A percentile compares a stretch with the other conserved stretches of the same genome.
Evolutionary conservation across 1,284 basidiomycete species (phyloP).

Genomic region (Sporisorium sorghi): DNA sequence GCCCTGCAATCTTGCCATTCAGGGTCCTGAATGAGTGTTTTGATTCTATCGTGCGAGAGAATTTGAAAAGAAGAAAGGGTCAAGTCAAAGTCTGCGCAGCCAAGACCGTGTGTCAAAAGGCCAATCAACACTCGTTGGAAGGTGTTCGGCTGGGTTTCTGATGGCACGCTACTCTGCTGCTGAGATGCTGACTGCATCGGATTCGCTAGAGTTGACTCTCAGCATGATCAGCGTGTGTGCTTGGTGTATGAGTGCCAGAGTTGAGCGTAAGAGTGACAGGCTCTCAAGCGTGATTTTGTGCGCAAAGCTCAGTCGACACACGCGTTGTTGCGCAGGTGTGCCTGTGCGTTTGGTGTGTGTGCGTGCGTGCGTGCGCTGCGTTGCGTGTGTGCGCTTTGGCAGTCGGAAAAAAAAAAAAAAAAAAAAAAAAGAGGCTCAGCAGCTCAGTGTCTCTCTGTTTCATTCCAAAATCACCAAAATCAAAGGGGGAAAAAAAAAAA

Average conservation of each 20-base stretch:
- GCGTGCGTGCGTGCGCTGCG: slow-evolving; percentile 6
- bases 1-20: not conserved
- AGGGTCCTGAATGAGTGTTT: too few relatives aligned
- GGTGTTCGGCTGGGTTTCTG: not conserved
- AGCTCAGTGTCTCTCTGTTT: not conserved
- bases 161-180: too few relatives aligned
- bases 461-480: not conserved
- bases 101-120: not conserved
- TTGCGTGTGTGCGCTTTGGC: slow-evolving; percentile 3
- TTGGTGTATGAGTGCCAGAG: slow-evolving; percentile 7
- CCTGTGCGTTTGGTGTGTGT: not conserved
- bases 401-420: too few relatives aligned
- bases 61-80: too few relatives aligned
- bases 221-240: slow-evolving; percentile 2
- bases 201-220: too few relatives aligned
- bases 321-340: slow-evolving; percentile 10
- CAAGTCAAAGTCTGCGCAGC: not conserved
- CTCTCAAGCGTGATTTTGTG: too few relatives aligned
- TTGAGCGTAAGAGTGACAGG: too few relatives aligned
- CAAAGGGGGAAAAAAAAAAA: too few relatives aligned
- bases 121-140: not conserved
- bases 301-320: too few relatives aligned
- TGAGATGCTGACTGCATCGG: too few relatives aligned
- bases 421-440: slow-evolving; percentile 7
- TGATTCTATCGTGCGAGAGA: slow-evolving; percentile 5